These are phyloP conservation scores for Penicillium griseofulvum DNA, from an alignment of 2,329 filamentous ascomycete genomes.

Conservation along the genomic window DNA sequence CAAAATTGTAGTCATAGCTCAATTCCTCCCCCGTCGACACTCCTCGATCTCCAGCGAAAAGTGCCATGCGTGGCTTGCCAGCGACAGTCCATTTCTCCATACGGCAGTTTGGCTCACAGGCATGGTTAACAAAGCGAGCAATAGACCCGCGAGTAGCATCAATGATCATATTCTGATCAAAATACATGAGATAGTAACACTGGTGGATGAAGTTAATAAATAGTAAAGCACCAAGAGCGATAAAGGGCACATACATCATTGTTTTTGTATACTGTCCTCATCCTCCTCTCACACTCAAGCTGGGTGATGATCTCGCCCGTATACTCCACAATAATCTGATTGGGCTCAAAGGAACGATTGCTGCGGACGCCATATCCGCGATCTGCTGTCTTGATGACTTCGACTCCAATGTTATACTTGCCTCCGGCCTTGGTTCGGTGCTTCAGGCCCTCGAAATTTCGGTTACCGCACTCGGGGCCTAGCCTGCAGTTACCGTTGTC, in stretches of 20 bases:
- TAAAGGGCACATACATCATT: slow-evolving; percentile 66
- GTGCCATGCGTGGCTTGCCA: slow-evolving; percentile 90
- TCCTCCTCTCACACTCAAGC: slow-evolving; percentile 85
- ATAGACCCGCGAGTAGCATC: slow-evolving; percentile 95
- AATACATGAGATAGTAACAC: slow-evolving; percentile 98
- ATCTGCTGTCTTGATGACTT: slow-evolving; percentile 86
- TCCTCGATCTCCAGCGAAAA: slow-evolving; percentile 85
- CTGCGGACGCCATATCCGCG: slow-evolving; percentile 89
- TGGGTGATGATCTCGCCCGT: slow-evolving; percentile 97
- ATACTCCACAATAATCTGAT: slow-evolving; percentile 98
- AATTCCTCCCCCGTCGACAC: slow-evolving; percentile 95
- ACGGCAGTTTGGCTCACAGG: slow-evolving; percentile 90
- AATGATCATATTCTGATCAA: slow-evolving; percentile 97
- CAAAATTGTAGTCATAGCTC: slow-evolving; percentile 86
- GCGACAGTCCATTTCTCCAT: slow-evolving; percentile 98
- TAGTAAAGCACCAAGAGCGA: not conserved
- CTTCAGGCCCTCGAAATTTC: slow-evolving; percentile 77
- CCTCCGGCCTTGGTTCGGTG: slow-evolving; percentile 73
- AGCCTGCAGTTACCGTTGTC: slow-evolving; percentile 84
- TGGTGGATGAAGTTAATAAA: slow-evolving; percentile 39
- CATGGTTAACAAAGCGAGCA: slow-evolving; percentile 97
- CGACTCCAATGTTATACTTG: slow-evolving; percentile 87
- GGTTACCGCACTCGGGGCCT: slow-evolving; percentile 77
- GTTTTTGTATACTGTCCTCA: slow-evolving; percentile 90
- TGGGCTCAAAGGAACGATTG: slow-evolving; percentile 79